Base-by-base conservation (phyloP, 176 grass and related monocot species). In the Musa beccarii region DNA sequence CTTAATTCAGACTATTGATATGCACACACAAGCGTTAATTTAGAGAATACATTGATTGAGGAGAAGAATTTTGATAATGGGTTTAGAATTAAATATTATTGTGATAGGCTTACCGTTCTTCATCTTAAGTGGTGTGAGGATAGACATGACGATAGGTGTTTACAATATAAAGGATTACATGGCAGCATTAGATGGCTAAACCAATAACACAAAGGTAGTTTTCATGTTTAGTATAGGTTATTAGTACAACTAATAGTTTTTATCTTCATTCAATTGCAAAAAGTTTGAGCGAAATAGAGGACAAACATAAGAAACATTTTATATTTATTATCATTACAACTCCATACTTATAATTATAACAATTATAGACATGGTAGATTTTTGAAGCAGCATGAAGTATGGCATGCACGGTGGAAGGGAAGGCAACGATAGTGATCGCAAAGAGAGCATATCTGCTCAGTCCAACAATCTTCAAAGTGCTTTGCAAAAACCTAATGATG, bases 301-400 rank as follows among this genome's bases (percentile, higher is more conserved):
- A 17, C 12, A 50, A 8, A 20, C 9, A 10, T 59, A 12, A 16
- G 9, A 49, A 14, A 53, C 1, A 10, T 52, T 77, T 23, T 72
- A n/a, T 15, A 77, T 52, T 19, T 11, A 20, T n/a, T 53, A 22
- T 16, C 2, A 51, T 67, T 3, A 49, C 1, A 28, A 28, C 26
- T 28, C 26, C 0, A 28, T 28, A 28, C 1, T 28, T 28, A 2
- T 28, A 2, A 2, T 28, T 28, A 2, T 28, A 28, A 56, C 12
- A 70, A 25, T 12, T 34, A 68, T 71, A 12, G 10, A 78, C 59
- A 25, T 7, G 15, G 3, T 9, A 57, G 81, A 79, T 69, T 72
- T 69, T 96, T n/a, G 11, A 80, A 69, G 28, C 78, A 72, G 83
- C 88, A 75, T 96, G 88, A 88, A 67, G 78, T 72, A 8, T 51